Evolutionary conservation across 2,329 filamentous ascomycete species (phyloP).

Genomic region (Metarhizium anisopliae): DNA sequence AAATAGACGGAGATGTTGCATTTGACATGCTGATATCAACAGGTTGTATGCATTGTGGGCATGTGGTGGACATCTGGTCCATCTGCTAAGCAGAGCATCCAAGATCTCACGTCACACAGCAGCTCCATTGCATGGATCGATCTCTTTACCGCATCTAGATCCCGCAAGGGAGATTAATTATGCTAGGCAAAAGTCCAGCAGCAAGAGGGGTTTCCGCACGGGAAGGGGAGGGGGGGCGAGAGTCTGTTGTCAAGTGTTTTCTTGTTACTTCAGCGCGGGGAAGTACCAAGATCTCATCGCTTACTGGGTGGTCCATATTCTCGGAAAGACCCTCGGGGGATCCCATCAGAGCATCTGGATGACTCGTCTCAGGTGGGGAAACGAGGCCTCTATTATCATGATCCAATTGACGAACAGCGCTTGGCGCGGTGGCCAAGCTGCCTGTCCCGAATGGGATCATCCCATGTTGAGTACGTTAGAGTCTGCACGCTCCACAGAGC

Average conservation of each 20-base stretch:
- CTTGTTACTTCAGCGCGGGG: background rate
- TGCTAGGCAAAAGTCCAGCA: background rate
- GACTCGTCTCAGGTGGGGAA: background rate
- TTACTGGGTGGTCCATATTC: background rate
- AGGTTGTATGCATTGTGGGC: background rate
- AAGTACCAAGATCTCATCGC: background rate
- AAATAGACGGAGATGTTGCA: background rate
- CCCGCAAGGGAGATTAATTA: background rate
- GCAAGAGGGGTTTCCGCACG: background rate
- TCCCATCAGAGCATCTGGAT: background rate
- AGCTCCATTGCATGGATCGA: background rate
- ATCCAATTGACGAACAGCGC: background rate
- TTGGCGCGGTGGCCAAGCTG: background rate
- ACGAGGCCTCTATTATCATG: background rate
- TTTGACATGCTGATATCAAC: background rate
- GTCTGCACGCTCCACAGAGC: too few relatives aligned
- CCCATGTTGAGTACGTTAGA: background rate
- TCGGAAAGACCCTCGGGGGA: background rate
- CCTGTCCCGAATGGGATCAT: background rate
- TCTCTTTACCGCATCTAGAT: background rate
- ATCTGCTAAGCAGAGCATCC: background rate
- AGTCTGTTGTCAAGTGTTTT: too few relatives aligned
- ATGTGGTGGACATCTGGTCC: background rate
- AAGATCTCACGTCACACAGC: background rate
- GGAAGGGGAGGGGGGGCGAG: background rate